A percentile compares a stretch with the other conserved stretches of the same genome.
Conservation (phyloP, 352 stramenopile genomes). For the Phytophthora fragariaefolia region DNA sequence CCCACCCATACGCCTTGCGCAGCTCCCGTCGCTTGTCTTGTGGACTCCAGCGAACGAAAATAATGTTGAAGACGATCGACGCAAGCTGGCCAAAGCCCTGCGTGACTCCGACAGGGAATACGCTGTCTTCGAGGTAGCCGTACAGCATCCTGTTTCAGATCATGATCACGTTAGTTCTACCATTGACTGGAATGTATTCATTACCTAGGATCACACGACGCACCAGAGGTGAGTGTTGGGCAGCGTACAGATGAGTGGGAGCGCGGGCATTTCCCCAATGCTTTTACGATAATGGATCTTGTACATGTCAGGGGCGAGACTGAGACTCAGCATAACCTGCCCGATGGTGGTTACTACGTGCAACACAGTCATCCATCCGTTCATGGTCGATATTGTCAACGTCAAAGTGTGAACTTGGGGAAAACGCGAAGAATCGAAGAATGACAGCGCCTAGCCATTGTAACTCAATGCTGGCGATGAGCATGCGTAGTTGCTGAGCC, state of each 20-base stretch:
- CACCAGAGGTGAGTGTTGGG: constrained; percentile 33
- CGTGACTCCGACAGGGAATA: constrained; percentile 41
- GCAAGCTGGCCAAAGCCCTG: constrained; percentile 33
- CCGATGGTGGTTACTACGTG: constrained; percentile 20
- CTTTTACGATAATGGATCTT: constrained; percentile 20
- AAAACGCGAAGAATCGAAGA: constrained; percentile 9
- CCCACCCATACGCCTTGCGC: constrained; percentile 22
- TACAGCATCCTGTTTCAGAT: constrained; percentile 46
- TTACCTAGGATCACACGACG: too few relatives aligned
- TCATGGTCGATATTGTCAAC: constrained; percentile 12
- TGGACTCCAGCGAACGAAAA: constrained; percentile 45
- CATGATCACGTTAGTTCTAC: too few relatives aligned
- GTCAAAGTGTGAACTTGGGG: background rate
- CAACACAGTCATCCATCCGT: constrained; percentile 22
- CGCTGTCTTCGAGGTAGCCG: constrained; percentile 37
- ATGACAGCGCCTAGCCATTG: background rate
- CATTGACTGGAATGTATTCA: too few relatives aligned
- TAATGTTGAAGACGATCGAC: constrained; percentile 29
- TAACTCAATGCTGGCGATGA: background rate
- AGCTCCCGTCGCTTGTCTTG: constrained; percentile 36
- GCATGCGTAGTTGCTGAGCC: too few relatives aligned
- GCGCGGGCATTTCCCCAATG: constrained; percentile 20
- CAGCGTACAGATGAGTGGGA: constrained; percentile 24
- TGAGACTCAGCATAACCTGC: constrained; percentile 28
- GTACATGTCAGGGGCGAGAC: constrained; percentile 27